Evolutionary conservation across 768 basidiomycete genomes (phyloP).

Genomic region (Rhodotorula graminis): DNA sequence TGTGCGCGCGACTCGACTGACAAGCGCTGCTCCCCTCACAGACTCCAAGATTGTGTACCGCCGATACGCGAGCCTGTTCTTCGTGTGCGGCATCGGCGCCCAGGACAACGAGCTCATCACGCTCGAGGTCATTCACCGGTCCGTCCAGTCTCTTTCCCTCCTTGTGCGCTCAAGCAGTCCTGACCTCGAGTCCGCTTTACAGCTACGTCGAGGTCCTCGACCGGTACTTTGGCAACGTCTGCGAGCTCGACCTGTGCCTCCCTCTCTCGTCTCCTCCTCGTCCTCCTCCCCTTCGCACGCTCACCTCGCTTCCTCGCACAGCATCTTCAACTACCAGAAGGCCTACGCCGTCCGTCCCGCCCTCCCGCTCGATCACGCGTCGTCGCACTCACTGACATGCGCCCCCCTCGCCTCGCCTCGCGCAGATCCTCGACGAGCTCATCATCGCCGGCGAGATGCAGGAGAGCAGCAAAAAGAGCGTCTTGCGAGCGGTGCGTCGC

Average conservation of each 20-base stretch:
- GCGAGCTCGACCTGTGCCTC: constrained; percentile 80
- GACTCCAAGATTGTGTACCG: constrained; percentile 87
- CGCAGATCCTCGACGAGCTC: constrained; percentile 75
- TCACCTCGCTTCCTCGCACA: constrained; percentile 44
- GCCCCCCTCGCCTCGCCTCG: too few relatives aligned
- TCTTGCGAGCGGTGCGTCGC: constrained; percentile 50
- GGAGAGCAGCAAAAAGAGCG: constrained; percentile 75
- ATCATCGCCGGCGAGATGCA: constrained; percentile 90
- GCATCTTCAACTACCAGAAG: constrained; percentile 97
- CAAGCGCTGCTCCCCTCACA: constrained; percentile 41
- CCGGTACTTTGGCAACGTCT: constrained; percentile 75
- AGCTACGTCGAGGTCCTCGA: constrained; percentile 64
- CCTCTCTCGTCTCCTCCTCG: too few relatives aligned
- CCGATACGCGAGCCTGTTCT: constrained; percentile 92
- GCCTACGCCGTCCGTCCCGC: constrained; percentile 65
- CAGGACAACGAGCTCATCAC: constrained; percentile 87
- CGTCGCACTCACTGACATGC: neutral
- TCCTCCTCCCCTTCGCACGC: neutral
- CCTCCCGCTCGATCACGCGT: too few relatives aligned
- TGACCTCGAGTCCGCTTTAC: neutral
- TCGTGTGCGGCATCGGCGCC: constrained; percentile 77
- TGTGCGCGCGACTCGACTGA: neutral
- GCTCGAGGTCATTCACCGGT: constrained; percentile 88
- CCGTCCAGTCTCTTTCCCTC: constrained; percentile 51
- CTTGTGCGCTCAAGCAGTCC: too few relatives aligned